phyloP scores from a whole-genome alignment of 202 grass and related monocot genomes.

The Carex arenaria region DNA sequence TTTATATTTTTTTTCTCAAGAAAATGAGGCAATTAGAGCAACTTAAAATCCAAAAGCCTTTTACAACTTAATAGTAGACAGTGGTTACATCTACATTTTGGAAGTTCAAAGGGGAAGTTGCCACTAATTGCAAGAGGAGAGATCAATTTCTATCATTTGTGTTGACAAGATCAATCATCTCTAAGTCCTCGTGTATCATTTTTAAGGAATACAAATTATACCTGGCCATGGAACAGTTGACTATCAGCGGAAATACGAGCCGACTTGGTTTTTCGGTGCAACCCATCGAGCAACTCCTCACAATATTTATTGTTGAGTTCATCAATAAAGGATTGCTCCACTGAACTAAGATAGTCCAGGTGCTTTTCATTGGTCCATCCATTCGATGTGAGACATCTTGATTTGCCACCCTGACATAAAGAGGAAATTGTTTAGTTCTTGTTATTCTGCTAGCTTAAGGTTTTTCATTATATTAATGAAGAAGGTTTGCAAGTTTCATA shows the following conservation, averaged over 20 bases:
- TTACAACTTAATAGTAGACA: not conserved
- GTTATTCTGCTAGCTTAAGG: not conserved
- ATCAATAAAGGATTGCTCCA: conserved; percentile 72
- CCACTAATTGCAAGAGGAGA: not conserved
- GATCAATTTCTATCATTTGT: not conserved
- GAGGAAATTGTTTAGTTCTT: not conserved
- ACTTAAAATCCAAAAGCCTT: not conserved
- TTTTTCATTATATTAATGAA: not conserved
- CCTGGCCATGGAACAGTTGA: not conserved
- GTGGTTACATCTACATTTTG: not conserved
- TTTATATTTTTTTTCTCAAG: not conserved
- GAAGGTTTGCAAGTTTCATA: not conserved
- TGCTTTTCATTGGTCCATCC: conserved; percentile 82
- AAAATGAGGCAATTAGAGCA: not conserved
- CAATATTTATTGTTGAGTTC: conserved; percentile 33
- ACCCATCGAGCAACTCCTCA: not conserved
- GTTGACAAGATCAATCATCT: not conserved
- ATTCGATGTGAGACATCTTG: conserved; percentile 17
- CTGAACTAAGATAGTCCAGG: conserved; percentile 63
- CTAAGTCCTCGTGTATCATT: too few relatives aligned
- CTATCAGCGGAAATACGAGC: not conserved
- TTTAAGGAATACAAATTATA: not conserved
- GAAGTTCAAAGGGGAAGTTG: not conserved
- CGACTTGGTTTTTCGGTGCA: not conserved
- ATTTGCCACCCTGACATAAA: conserved; percentile 27